Evolutionary conservation across 805 yeast genomes (phyloP), one percentile per base, ranked within the genome.

Genomic region (Candida orba): DNA sequence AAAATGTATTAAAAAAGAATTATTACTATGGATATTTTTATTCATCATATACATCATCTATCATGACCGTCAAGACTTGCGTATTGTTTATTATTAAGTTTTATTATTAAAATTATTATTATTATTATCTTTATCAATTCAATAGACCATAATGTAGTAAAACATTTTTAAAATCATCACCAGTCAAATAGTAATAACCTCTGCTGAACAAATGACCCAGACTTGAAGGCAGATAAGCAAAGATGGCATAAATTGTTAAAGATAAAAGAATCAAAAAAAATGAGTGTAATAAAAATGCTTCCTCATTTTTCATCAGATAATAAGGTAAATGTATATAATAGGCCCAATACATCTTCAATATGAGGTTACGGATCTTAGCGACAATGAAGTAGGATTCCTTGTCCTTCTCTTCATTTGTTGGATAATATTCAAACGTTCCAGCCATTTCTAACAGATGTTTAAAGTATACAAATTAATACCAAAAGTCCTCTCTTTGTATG

Each of bases 251-350:
- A 9, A 68, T 47, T 44, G 66, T 58, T 9, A 69, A 46, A 18
- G 70, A 60, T 47, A 68, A 56, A 15, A 69, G 48, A 6, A 61
- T 53, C 23, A 70, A 51, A 49, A 67, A 66, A 46, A 67, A 63
- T 4, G 57, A 46, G 50, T 68, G 75, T 15, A 70, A 49, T 14
- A 65, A 51, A 40, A 65, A 65, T 2, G 74, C 70, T 42, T 70
- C 74, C 37, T 61, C 64, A 4, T 62, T 50, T 22, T 71, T 67
- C 72, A 70, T 66, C 41, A 70, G 45, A 45, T 69, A 69, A 49
- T 64, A 69, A 15, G 75, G 75, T 38, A 69, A 49, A 49, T 70
- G 73, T 23, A 69, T 62, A 42, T 69, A 69, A 47, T 70, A 70
- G 39, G 63, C 66, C 74, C 74, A 70, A 48, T 67, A 69, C 17